A percentile compares a stretch with the other conserved stretches of the same genome.
These are phyloP conservation scores for Arthroderma sp. DNA, from an alignment of 2,329 filamentous ascomycete genomes.

Conservation along the genomic window DNA sequence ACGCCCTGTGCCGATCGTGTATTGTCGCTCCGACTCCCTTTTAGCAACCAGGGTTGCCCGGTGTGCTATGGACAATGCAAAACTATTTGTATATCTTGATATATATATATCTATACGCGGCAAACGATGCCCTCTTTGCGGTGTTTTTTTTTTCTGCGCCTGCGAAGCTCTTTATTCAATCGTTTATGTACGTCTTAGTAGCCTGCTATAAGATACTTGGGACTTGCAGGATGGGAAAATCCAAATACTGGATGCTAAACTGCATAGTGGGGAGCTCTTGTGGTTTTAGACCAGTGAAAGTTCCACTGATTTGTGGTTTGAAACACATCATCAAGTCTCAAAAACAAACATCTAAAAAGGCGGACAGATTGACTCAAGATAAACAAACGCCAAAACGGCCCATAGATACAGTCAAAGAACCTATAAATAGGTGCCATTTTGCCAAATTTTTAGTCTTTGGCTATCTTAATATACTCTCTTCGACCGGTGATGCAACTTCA, in stretches of 20 bases:
- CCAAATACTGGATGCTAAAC: background rate
- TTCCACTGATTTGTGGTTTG: background rate
- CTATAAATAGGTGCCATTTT: background rate
- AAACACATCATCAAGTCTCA: background rate
- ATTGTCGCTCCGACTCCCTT: too few relatives aligned
- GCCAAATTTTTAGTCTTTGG: background rate
- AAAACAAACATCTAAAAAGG: background rate
- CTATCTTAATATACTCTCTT: background rate
- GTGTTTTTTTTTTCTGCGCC: too few relatives aligned
- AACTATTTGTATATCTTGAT: too few relatives aligned
- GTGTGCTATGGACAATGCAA: too few relatives aligned
- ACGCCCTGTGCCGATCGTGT: too few relatives aligned
- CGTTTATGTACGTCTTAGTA: too few relatives aligned
- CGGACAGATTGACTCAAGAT: background rate
- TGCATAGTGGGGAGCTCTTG: background rate
- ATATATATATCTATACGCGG: too few relatives aligned
- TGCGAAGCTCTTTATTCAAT: too few relatives aligned
- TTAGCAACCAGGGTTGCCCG: too few relatives aligned
- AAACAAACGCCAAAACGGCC: background rate
- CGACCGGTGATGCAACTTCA: too few relatives aligned
- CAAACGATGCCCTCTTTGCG: too few relatives aligned
- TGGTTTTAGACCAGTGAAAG: background rate
- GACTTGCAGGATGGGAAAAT: background rate
- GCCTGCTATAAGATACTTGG: too few relatives aligned
- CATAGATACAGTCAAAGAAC: background rate